phyloP scores from a whole-genome alignment of 805 yeast genomes.

The Pichia heedii region DNA sequence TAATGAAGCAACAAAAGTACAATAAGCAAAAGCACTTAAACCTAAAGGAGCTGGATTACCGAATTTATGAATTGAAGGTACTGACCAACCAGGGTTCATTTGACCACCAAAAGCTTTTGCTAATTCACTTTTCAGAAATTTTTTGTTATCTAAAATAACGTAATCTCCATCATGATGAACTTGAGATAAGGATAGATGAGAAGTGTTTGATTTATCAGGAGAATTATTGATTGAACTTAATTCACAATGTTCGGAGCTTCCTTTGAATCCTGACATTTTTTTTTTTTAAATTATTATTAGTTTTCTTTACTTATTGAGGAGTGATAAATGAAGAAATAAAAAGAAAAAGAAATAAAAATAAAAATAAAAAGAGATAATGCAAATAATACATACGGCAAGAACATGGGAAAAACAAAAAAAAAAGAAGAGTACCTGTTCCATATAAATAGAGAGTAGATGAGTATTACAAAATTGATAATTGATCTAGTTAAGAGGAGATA shows the following conservation, averaged over 20 bases:
- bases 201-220: not conserved
- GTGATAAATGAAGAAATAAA: too few relatives aligned
- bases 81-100: slow-evolving; percentile 54
- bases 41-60: slow-evolving; percentile 77
- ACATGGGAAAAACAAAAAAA: too few relatives aligned
- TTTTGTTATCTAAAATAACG: slow-evolving; percentile 61
- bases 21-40: slow-evolving; percentile 60
- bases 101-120: slow-evolving; percentile 72
- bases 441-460: too few relatives aligned
- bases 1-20: slow-evolving; percentile 56
- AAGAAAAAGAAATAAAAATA: too few relatives aligned
- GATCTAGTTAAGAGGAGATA: too few relatives aligned
- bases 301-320: not conserved
- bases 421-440: too few relatives aligned
- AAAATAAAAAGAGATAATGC: too few relatives aligned
- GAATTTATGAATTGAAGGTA: slow-evolving; percentile 19
- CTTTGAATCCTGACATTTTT: not conserved
- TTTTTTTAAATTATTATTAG: too few relatives aligned
- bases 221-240: not conserved
- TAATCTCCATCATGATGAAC: slow-evolving; percentile 43
- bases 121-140: slow-evolving; percentile 52
- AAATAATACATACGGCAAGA: too few relatives aligned
- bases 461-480: too few relatives aligned
- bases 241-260: not conserved
- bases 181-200: not conserved